Base-by-base conservation (phyloP, 352 stramenopile genomes). In the Phytophthora foliorum region DNA sequence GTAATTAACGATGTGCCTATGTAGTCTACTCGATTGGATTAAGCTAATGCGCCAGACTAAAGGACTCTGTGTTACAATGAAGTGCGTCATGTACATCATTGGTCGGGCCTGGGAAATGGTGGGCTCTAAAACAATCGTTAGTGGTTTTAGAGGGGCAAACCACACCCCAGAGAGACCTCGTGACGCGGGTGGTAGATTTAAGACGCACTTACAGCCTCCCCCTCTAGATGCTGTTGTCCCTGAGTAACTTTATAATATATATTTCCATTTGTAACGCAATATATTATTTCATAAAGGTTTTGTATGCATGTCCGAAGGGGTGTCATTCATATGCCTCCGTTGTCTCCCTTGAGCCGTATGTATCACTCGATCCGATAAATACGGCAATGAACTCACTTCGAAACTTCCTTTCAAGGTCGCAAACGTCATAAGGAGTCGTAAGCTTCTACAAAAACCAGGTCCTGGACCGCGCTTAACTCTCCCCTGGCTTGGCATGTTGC, bases 301-400 rank as follows among this genome's bases (percentile, higher is more conserved):
- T 32, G 34, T 6, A 50, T 9, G 16, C 16, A 8, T 29, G 19
- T 34, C 9, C 36, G 45, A 52, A 34, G 21, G 45, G 5, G 34
- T 48, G 36, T 49, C 39, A 59, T 17, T 6, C 49, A 21, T 57
- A 56, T 44, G 25, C 8, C 21, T 21, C 6, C 9, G n/a, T 25
- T 55, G n/a, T 55, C 48, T 55, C 21, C 38, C 52, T 59, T 36
- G 21, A 59, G 2, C 34, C 36, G 38, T 59, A 42, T 60, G 53
- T 41, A 14, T 51, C 53, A 60, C 22, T 60, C 38, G 38, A 50
- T 60, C 53, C 53, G 53, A 51, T n/a, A 51, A 51, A 51, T 60
- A 60, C 53, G 53, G n/a, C n/a, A n/a, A n/a, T n/a, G n/a, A n/a
- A n/a, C n/a, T n/a, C n/a, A n/a, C n/a, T n/a, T n/a, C n/a, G n/a